Evolutionary conservation across 306 rosid genomes (phyloP).

Genomic region (Ormosia emarginata): DNA sequence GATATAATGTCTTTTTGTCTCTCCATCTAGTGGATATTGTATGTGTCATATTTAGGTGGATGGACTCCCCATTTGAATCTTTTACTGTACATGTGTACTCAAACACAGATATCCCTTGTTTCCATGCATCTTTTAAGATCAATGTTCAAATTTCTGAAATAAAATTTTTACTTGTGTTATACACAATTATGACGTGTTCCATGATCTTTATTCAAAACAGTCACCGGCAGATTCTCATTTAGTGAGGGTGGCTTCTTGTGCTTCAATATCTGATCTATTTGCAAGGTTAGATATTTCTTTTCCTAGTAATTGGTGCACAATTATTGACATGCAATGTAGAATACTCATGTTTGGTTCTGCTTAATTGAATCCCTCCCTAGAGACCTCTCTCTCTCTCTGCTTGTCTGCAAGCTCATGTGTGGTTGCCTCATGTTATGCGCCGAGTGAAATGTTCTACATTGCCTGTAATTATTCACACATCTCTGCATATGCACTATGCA

Average conservation of each 20-base stretch:
- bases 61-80: not conserved
- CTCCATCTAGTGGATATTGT: not conserved
- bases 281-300: slow-evolving; percentile 55
- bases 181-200: not conserved
- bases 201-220: slow-evolving; percentile 46
- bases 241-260: slow-evolving; percentile 76
- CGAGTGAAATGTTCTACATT: not conserved
- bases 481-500: not conserved
- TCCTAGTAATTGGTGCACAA: not conserved
- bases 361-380: slow-evolving; percentile 4
- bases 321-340: not conserved
- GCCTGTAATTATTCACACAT: not conserved
- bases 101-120: not conserved
- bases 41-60: not conserved
- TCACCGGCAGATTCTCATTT: slow-evolving; percentile 46
- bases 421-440: not conserved
- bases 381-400: not conserved
- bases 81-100: not conserved
- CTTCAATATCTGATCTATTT: slow-evolving; percentile 71
- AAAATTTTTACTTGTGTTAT: not conserved
- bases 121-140: not conserved
- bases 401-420: not conserved
- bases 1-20: not conserved
- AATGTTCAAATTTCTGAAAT: slow-evolving; percentile 6
- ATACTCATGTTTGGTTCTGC: slow-evolving; percentile 8